Evolutionary conservation across 805 yeast genomes (phyloP).

Genomic region (Alloascoidea hylecoeti): DNA sequence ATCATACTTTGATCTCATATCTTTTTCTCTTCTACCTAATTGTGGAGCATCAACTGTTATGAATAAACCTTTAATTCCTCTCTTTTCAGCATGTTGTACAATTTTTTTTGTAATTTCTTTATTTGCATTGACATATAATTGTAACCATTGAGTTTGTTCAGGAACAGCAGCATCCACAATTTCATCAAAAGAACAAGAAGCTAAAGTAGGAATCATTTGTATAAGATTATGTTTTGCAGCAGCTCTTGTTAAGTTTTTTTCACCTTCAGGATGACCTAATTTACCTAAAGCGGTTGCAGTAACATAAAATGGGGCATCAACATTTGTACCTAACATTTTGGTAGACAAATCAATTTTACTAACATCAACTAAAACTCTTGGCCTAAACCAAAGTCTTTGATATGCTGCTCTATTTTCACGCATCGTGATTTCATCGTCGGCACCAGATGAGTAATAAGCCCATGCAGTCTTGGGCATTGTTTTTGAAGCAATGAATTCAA

Average conservation of each 20-base stretch:
- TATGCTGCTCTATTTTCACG: conserved; percentile 87
- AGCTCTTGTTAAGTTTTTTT: conserved; percentile 68
- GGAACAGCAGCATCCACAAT: conserved; percentile 55
- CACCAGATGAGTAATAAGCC: conserved; percentile 86
- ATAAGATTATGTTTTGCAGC: conserved; percentile 56
- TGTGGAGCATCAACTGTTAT: conserved; percentile 91
- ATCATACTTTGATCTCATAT: conserved; percentile 49
- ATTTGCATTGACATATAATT: conserved; percentile 72
- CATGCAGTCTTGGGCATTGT: conserved; percentile 71
- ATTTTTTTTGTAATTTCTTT: conserved; percentile 45
- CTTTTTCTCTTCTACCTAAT: conserved; percentile 84
- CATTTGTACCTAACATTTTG: conserved; percentile 54
- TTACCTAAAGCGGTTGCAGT: conserved; percentile 89
- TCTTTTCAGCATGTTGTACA: conserved; percentile 55
- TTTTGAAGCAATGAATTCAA: conserved; percentile 74
- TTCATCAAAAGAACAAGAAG: conserved; percentile 82
- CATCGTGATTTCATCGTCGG: conserved; percentile 88
- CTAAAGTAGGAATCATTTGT: conserved; percentile 89
- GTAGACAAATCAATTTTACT: conserved; percentile 53
- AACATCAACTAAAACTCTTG: conserved; percentile 73
- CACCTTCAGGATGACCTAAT: conserved; percentile 91
- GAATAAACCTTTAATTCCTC: conserved; percentile 72
- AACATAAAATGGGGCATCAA: conserved; percentile 71
- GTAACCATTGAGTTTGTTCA: conserved; percentile 77
- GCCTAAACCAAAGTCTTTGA: conserved; percentile 81